phyloP scores from a whole-genome alignment of 306 rosid genomes.

The Rosa rugosa region DNA sequence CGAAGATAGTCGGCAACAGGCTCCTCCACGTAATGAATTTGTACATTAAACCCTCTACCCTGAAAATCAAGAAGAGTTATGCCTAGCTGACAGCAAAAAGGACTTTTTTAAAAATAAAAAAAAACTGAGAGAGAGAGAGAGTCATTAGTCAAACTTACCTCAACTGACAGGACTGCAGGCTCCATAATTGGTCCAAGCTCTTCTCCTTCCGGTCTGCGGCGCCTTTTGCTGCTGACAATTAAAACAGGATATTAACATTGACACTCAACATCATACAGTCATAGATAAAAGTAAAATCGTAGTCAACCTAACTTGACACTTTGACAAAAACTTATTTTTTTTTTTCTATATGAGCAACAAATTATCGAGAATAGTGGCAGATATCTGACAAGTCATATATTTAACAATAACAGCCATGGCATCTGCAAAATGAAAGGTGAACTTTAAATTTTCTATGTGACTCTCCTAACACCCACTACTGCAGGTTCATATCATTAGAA shows the following conservation, averaged over 20 bases:
- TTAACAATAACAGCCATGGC: too few relatives aligned
- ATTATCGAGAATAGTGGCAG: background rate
- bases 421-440: background rate
- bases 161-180: constrained; percentile 87
- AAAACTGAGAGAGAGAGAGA: background rate
- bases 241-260: constrained; percentile 23
- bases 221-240: constrained; percentile 55
- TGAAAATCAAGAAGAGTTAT: constrained; percentile 37
- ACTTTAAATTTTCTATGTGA: background rate
- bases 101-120: too few relatives aligned
- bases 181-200: constrained; percentile 51
- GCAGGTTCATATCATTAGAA: background rate
- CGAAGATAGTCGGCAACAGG: constrained; percentile 80
- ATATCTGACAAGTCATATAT: background rate
- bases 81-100: constrained; percentile 14
- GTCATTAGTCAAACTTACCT: constrained; percentile 44
- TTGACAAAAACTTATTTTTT: background rate
- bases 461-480: background rate
- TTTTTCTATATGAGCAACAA: background rate
- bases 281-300: background rate
- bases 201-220: constrained; percentile 49
- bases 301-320: background rate
- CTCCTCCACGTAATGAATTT: constrained; percentile 79
- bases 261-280: background rate
- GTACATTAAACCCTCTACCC: constrained; percentile 94